phyloP scores from a whole-genome alignment of 1,284 basidiomycete species.

The Mycosarcoma mackinlayi region DNA sequence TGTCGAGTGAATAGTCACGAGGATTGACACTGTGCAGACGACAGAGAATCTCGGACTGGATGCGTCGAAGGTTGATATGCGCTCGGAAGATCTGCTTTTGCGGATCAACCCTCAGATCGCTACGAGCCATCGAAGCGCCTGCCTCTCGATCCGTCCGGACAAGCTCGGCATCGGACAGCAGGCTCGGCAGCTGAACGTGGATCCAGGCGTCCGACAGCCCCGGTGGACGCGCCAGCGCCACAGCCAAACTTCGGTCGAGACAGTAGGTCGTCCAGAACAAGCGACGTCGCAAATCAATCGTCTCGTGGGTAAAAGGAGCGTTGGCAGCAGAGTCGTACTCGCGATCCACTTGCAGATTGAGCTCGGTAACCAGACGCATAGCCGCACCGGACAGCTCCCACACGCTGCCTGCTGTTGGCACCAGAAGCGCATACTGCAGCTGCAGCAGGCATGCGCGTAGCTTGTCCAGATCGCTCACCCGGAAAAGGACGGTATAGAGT shows the following conservation, averaged over 20 bases:
- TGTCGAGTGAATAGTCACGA: constrained; percentile 47
- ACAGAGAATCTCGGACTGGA: constrained; percentile 49
- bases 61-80: constrained; percentile 37
- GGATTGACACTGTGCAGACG: constrained; percentile 50
- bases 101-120: constrained; percentile 7
- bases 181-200: constrained; percentile 39
- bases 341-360: constrained; percentile 45
- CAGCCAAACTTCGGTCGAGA: constrained; percentile 39
- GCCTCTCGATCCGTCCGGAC: constrained; percentile 16
- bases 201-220: constrained; percentile 51
- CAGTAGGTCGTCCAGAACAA: constrained; percentile 53
- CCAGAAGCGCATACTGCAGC: constrained; percentile 40
- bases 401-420: constrained; percentile 40
- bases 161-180: constrained; percentile 29
- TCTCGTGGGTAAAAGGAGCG: constrained; percentile 19
- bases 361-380: constrained; percentile 44
- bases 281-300: constrained; percentile 35
- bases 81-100: constrained; percentile 41
- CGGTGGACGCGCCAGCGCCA: constrained; percentile 39
- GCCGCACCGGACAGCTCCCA: constrained; percentile 49
- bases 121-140: background rate
- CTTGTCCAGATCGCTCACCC: constrained; percentile 37
- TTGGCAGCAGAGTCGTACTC: constrained; percentile 41
- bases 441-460: constrained; percentile 36
- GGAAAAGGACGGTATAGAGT: constrained; percentile 20